A percentile compares a stretch with the other conserved stretches of the same genome.
Evolutionary conservation across 1,139 yeast species (phyloP).

Genomic region (Debaryomyces nepalensis): DNA sequence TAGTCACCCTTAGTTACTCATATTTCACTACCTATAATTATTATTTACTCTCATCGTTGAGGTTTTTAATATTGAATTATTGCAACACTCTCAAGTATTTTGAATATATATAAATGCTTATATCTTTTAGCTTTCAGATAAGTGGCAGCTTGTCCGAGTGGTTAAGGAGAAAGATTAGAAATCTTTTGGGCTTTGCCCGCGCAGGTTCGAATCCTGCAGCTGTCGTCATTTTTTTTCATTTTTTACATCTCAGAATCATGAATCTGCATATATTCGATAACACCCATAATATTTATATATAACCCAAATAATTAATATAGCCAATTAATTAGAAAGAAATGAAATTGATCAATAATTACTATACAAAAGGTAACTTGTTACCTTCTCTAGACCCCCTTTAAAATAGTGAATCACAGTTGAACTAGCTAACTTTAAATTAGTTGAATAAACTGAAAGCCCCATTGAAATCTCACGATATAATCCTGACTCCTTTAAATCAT

Average conservation of each 20-base stretch:
- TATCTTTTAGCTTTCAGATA: not conserved
- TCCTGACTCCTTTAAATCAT: conserved; percentile 11
- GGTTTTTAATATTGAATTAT: too few species aligned
- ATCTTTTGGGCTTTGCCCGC: conserved; percentile 64
- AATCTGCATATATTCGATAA: conserved; percentile 3
- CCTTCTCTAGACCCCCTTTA: conserved; percentile 34
- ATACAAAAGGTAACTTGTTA: conserved; percentile 18
- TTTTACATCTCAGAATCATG: not conserved
- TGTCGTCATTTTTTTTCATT: conserved; percentile 43
- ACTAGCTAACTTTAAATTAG: conserved; percentile 21
- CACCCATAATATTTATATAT: conserved; percentile 4
- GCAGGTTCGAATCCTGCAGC: conserved; percentile 65
- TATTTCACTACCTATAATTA: too few species aligned
- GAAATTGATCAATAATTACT: conserved; percentile 7
- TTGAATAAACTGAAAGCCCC: conserved; percentile 15
- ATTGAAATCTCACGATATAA: conserved; percentile 14
- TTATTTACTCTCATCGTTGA: too few species aligned
- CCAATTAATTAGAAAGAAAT: conserved; percentile 6
- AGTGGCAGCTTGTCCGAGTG: conserved; percentile 59
- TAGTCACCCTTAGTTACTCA: too few species aligned
- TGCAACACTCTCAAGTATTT: not conserved
- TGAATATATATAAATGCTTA: not conserved
- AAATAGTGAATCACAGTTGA: conserved; percentile 29
- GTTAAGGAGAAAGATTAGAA: conserved; percentile 62
- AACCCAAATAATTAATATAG: conserved; percentile 4